Evolutionary conservation across 495 filamentous ascomycete genomes (phyloP), one percentile per base, ranked within the genome.

Genomic region (Penicillium riverlandense): DNA sequence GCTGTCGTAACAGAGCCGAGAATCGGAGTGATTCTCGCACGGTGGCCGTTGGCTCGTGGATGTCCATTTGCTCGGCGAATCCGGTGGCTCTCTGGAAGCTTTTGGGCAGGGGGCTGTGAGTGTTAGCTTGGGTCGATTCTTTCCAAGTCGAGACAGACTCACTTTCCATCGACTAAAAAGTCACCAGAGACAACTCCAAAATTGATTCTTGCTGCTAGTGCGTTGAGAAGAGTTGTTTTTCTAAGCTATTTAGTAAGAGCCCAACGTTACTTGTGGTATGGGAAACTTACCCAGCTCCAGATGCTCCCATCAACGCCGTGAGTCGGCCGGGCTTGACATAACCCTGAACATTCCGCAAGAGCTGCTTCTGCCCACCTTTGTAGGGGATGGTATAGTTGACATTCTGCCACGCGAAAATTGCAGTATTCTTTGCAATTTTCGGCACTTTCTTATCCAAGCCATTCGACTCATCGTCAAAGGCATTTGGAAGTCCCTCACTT

Each of bases 11-110:
- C 46, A 85, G 74, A 14, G 90, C 89, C 9, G 85, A 90, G 57
- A 96, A 95, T 28, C 82, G 78, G 6, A 95, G 72, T 1, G 90
- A 88, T 59, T 94, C 89, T 31, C 90, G 77, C 11, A 95, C 86
- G 7, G 86, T 94, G 28, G 81, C 74, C 2, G 84, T 82, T 4
- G 79, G 65, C 41, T 90, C 85, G 52, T 92, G 90, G 12, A 88
- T 72, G 59, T 95, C 89, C 42, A 84, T 72, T 51, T 95, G 90
- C 53, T 95, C 84, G 5, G 83, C 87, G 52, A 90, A 95, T 2
- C 76, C 77, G 0, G 88, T 91, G 3, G 82, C 80, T 41, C 89
- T 76, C 58, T 94, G 86, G 57, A 91, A 92, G 27, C 80, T 76
- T 32, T 76, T 79, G 8, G 75, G 77, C 1, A 79, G 84, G n/a